These are phyloP conservation scores for Trichoderma asperelloides DNA, from an alignment of 495 filamentous ascomycete genomes.

Conservation along the genomic window DNA sequence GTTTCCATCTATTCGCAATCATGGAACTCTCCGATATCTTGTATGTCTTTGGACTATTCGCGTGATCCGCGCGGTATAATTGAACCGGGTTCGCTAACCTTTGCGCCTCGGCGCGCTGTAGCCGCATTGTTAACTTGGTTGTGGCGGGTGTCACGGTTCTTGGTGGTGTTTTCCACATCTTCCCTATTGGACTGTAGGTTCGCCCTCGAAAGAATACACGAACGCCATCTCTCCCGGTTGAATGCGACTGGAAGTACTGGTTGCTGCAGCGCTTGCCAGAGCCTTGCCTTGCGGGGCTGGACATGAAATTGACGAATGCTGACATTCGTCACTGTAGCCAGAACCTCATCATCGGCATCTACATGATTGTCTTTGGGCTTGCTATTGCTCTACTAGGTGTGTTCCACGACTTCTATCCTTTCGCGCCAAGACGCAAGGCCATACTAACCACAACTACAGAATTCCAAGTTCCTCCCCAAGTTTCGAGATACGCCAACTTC, in stretches of 20 bases:
- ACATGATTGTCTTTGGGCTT: conserved; percentile 84
- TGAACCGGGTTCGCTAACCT: conserved; percentile 16
- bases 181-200: conserved; percentile 48
- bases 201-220: not conserved
- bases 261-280: not conserved
- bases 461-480: conserved; percentile 89
- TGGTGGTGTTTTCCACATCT: conserved; percentile 87
- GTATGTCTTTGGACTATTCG: conserved; percentile 1
- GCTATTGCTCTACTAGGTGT: conserved; percentile 50
- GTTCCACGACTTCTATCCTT: not conserved
- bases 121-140: conserved; percentile 87
- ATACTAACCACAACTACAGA: conserved; percentile 35
- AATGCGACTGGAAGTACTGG: not conserved
- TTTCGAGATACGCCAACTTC: conserved; percentile 91
- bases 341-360: conserved; percentile 67
- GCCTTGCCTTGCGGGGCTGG: not conserved
- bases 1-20: not conserved
- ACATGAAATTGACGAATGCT: conserved; percentile 2
- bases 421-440: not conserved
- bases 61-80: conserved; percentile 7
- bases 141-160: conserved; percentile 83
- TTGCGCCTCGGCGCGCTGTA: conserved; percentile 25
- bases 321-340: conserved; percentile 33
- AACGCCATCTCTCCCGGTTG: conserved; percentile 17
- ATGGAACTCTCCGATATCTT: conserved; percentile 13